Conservation (phyloP, 441 rosid species). For the Dalechampia spathulata region DNA sequence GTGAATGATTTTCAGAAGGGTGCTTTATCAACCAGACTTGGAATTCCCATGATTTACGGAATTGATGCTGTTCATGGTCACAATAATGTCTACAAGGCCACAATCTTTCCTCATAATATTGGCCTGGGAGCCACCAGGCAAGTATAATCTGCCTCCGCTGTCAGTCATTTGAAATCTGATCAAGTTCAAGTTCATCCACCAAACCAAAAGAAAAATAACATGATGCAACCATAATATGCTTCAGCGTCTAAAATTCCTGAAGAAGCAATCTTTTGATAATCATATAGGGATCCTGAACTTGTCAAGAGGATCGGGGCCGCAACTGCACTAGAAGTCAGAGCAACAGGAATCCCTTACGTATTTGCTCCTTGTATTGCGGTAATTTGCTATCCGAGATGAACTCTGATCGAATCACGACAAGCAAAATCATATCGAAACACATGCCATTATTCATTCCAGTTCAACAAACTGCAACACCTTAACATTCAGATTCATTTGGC, state of each 20-base stretch:
- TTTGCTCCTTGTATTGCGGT: conserved; percentile 74
- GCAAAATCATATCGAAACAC: too few relatives aligned
- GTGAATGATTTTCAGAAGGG: conserved; percentile 61
- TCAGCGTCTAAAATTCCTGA: neutral
- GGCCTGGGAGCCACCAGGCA: conserved; percentile 86
- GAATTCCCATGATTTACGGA: conserved; percentile 82
- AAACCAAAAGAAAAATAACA: neutral
- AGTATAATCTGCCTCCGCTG: conserved; percentile 12
- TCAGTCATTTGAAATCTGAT: too few relatives aligned
- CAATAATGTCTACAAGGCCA: conserved; percentile 64
- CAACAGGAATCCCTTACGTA: conserved; percentile 54
- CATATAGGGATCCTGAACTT: conserved; percentile 43
- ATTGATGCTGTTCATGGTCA: conserved; percentile 89
- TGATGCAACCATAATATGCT: neutral
- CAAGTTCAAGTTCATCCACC: neutral
- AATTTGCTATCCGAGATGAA: conserved; percentile 12
- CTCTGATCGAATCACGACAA: too few relatives aligned
- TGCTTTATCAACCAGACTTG: conserved; percentile 61
- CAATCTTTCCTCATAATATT: conserved; percentile 81
- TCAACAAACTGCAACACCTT: too few relatives aligned
- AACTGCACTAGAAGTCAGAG: conserved; percentile 66
- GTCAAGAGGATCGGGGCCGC: conserved; percentile 59
- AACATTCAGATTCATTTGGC: too few relatives aligned
- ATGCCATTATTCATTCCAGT: too few relatives aligned
- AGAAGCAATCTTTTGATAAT: neutral